These are phyloP conservation scores for Limonium bicolor DNA, from an alignment of 148 eudicot species.

Conservation along the genomic window DNA sequence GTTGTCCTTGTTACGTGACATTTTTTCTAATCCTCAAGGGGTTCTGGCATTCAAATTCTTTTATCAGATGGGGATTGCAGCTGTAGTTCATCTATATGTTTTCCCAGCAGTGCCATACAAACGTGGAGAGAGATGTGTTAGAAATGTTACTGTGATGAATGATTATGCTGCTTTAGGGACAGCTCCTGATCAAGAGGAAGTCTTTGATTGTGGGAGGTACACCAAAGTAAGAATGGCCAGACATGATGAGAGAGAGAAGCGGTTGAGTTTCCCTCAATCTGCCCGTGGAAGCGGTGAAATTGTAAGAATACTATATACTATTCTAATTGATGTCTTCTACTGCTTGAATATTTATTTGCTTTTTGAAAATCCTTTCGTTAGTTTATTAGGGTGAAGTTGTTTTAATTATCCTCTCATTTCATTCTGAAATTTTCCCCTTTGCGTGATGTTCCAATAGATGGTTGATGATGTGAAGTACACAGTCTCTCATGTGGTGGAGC, in stretches of 20 bases:
- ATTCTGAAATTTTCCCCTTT: conserved; percentile 8
- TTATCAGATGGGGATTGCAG: conserved; percentile 91
- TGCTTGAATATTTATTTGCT: too few relatives aligned
- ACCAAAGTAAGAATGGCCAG: conserved; percentile 32
- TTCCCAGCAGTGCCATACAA: conserved; percentile 91
- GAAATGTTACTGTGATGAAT: conserved; percentile 86
- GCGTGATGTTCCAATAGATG: conserved; percentile 30
- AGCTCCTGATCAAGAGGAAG: conserved; percentile 90
- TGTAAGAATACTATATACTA: conserved; percentile 25
- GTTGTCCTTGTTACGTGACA: too few relatives aligned
- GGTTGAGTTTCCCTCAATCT: conserved; percentile 71
- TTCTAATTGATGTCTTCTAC: too few relatives aligned
- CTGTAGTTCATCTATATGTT: conserved; percentile 84
- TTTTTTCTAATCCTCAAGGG: too few relatives aligned
- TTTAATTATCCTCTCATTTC: neutral
- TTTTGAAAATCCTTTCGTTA: too few relatives aligned
- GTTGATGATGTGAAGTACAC: conserved; percentile 97
- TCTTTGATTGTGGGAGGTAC: conserved; percentile 53
- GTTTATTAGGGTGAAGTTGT: too few relatives aligned
- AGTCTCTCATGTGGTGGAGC: conserved; percentile 88
- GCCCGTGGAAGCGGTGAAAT: conserved; percentile 98
- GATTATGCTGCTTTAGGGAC: conserved; percentile 88
- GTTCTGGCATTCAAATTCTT: conserved; percentile 6
- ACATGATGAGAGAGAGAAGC: conserved; percentile 49
- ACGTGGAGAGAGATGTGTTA: conserved; percentile 90